phyloP scores from a whole-genome alignment of 495 filamentous ascomycete genomes.

The Lepidopterella palustris region DNA sequence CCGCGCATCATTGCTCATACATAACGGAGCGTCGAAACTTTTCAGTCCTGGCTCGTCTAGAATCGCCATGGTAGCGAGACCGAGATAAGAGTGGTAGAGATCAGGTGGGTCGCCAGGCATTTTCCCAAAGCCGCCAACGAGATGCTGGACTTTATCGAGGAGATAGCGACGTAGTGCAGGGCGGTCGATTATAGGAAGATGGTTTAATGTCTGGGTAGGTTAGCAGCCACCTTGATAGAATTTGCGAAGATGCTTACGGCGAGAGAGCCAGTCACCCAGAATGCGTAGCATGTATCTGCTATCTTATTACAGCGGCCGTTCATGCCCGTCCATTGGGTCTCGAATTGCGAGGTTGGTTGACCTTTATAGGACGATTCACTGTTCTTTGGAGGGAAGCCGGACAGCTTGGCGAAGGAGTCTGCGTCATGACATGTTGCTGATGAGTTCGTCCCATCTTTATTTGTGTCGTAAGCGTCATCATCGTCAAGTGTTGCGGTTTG shows the following conservation, averaged over 20 bases:
- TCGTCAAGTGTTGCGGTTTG: constrained; percentile 44
- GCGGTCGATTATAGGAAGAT: constrained; percentile 53
- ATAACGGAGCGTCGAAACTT: constrained; percentile 24
- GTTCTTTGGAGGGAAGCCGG: constrained; percentile 19
- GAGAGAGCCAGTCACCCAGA: constrained; percentile 76
- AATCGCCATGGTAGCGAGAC: constrained; percentile 63
- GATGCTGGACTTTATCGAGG: constrained; percentile 81
- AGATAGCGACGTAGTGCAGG: constrained; percentile 65
- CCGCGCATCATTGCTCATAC: constrained; percentile 42
- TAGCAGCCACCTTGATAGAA: neutral
- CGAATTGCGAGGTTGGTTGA: constrained; percentile 19
- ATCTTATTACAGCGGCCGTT: constrained; percentile 85
- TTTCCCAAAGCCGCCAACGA: constrained; percentile 87
- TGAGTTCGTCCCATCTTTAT: constrained; percentile 26
- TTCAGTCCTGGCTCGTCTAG: constrained; percentile 29
- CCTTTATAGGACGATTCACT: constrained; percentile 18
- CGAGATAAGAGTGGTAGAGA: constrained; percentile 84
- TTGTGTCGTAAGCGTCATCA: constrained; percentile 40
- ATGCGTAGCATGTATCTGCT: constrained; percentile 90
- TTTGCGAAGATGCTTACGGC: constrained; percentile 41
- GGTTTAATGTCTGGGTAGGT: constrained; percentile 55
- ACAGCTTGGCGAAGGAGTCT: constrained; percentile 25
- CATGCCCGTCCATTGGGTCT: constrained; percentile 58
- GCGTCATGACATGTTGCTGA: constrained; percentile 24
- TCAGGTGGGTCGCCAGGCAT: constrained; percentile 74